Evolutionary conservation across 345 rosid genomes (phyloP).

Genomic region (Eucalyptus regnans): DNA sequence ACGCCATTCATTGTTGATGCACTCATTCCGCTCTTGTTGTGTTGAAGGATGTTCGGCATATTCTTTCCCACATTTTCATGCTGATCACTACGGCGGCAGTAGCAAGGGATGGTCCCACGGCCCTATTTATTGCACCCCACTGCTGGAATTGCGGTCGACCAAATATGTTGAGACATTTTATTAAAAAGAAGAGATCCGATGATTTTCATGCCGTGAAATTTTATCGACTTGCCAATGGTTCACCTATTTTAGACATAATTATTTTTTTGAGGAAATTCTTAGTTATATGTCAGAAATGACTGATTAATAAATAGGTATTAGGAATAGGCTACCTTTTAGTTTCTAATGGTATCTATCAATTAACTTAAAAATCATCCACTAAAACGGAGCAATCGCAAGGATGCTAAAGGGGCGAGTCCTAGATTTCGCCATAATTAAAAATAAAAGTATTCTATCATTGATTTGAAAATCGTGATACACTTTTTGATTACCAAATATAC

Average conservation of each 20-base stretch:
- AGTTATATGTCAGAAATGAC: too few species aligned
- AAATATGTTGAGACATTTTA: not conserved
- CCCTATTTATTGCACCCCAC: conserved; percentile 52
- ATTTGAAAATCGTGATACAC: not conserved
- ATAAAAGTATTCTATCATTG: not conserved
- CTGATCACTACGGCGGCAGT: conserved; percentile 69
- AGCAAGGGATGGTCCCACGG: conserved; percentile 64
- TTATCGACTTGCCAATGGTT: not conserved
- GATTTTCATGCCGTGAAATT: not conserved
- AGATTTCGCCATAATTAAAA: not conserved
- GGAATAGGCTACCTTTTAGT: too few species aligned
- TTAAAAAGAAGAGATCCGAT: not conserved
- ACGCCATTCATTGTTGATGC: conserved; percentile 39
- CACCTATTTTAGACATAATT: not conserved
- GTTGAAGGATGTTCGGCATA: conserved; percentile 57
- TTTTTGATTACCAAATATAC: not conserved
- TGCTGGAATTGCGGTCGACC: not conserved
- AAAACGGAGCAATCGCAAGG: not conserved
- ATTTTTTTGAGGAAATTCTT: not conserved
- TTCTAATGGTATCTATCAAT: too few species aligned
- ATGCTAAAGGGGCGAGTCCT: not conserved
- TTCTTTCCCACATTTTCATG: conserved; percentile 67
- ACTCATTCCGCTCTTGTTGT: conserved; percentile 42
- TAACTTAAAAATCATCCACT: not conserved
- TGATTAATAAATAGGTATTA: not conserved